Conservation (phyloP, 768 basidiomycete species). For the Jaapia argillacea region DNA sequence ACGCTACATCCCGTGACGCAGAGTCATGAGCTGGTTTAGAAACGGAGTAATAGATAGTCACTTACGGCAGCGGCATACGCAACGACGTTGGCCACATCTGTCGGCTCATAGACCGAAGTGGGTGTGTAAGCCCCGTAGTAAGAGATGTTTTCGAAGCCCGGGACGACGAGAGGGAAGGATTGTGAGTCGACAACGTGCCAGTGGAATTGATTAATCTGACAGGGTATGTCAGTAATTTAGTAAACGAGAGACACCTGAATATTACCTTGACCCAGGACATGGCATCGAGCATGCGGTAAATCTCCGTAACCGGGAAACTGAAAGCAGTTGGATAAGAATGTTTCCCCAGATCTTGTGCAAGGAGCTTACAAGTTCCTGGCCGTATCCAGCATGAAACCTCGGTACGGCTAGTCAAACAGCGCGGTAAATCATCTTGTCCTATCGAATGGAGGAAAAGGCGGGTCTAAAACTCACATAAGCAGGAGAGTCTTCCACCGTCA, state of each 20-base stretch:
- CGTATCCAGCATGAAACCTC: slow-evolving; percentile 77
- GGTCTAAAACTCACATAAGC: slow-evolving; percentile 40
- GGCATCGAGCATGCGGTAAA: slow-evolving; percentile 60
- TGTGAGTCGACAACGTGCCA: slow-evolving; percentile 43
- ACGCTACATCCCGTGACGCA: slow-evolving; percentile 19
- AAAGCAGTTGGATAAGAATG: background rate
- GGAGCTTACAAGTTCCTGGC: slow-evolving; percentile 42
- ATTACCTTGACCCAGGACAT: slow-evolving; percentile 66
- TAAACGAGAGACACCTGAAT: background rate
- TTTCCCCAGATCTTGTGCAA: slow-evolving; percentile 2
- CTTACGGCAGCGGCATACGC: slow-evolving; percentile 34
- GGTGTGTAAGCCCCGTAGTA: slow-evolving; percentile 34
- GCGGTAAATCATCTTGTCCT: background rate
- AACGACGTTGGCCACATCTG: slow-evolving; percentile 29
- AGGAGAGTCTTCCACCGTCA: slow-evolving; percentile 52
- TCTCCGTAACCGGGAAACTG: slow-evolving; percentile 51
- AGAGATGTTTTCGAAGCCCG: slow-evolving; percentile 26
- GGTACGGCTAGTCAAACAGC: slow-evolving; percentile 40
- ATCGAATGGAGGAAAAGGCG: background rate
- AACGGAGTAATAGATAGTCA: background rate
- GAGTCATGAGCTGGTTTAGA: background rate
- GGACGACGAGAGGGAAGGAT: slow-evolving; percentile 35
- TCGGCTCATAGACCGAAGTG: slow-evolving; percentile 21
- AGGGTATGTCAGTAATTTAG: background rate
- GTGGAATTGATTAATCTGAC: slow-evolving; percentile 22